These are phyloP conservation scores for Xylaria scruposa DNA, from an alignment of 495 filamentous ascomycete genomes.

Conservation along the genomic window DNA sequence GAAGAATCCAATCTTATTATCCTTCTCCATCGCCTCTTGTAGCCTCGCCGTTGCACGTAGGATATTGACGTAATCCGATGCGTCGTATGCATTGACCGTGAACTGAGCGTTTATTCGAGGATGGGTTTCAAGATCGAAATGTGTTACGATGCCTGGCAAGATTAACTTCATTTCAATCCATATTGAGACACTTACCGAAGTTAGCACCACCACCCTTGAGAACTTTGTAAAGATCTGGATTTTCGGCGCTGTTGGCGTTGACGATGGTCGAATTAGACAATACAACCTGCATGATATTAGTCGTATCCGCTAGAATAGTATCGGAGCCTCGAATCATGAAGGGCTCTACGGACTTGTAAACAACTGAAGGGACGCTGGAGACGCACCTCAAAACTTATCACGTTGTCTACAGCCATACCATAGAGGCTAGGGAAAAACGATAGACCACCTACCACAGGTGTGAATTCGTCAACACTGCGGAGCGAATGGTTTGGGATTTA, in stretches of 20 bases:
- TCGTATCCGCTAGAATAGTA: background rate
- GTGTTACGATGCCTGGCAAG: slow-evolving; percentile 1
- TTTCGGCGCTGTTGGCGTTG: background rate
- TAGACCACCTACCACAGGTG: background rate
- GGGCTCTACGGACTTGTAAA: background rate
- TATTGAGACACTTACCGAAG: background rate
- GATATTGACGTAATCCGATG: background rate
- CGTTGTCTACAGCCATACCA: background rate
- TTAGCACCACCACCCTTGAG: background rate
- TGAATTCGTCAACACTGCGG: background rate
- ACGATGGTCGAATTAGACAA: background rate
- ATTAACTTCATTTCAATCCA: background rate
- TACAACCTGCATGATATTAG: background rate
- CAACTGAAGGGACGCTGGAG: background rate
- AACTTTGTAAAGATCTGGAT: background rate
- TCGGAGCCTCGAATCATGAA: background rate
- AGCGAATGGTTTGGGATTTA: background rate
- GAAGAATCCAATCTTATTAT: background rate
- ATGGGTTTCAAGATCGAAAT: background rate
- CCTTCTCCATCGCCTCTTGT: background rate
- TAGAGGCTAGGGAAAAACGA: background rate
- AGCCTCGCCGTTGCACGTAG: background rate
- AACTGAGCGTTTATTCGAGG: background rate
- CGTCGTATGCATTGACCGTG: background rate
- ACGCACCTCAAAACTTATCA: background rate